Base-by-base conservation (phyloP, 495 filamentous ascomycete genomes). In the Penicillium daleae region DNA sequence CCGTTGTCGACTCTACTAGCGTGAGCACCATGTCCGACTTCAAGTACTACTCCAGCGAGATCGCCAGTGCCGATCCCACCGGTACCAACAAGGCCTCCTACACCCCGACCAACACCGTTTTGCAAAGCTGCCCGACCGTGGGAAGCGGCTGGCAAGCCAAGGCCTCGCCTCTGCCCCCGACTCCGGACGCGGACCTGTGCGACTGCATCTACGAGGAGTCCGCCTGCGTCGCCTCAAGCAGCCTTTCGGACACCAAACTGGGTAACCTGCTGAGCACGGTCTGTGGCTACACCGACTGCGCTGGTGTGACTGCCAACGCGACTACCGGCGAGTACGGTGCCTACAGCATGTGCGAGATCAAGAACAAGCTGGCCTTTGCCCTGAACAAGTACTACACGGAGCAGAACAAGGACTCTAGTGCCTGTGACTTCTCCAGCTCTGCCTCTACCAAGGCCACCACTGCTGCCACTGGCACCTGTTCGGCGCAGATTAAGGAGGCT, bases 341-440 rank as follows among this genome's bases (percentile, higher is more conserved):
- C 6, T 98, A 93, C 80, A 86, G 87, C 75, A 96, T 97, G 91
- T 99, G 95, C 82, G 84, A 82, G 66, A 62, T 86, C 65, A 85
- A 81, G 63, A 82, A 96, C 74, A 84, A 95, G 77, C 86, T 98
- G 26, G 87, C 86, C 55, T 97, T 87, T 71, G 90, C 87, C 33
- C 82, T 97, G 64, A 89, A 97, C 79, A 75, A 82, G 60, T 99
- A 97, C 82, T 95, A 93, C 77, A 73, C 81, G 17, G 79, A 79
- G 69, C 88, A 92, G 79, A 62, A 62, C 58, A 71, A 71, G 8
- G 79, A 73, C 55, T 70, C 77, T 22, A 72, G 75, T 39, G 89
- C 92, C 29, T 99, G 95, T 72, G 81, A 87, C 77, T 99, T 97
- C 78, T 76, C 80, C 53, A 90, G 91, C 51, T 81, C 82, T 26